Evolutionary conservation across 129 eudicot species (phyloP).

Genomic region (Silybum marianum): DNA sequence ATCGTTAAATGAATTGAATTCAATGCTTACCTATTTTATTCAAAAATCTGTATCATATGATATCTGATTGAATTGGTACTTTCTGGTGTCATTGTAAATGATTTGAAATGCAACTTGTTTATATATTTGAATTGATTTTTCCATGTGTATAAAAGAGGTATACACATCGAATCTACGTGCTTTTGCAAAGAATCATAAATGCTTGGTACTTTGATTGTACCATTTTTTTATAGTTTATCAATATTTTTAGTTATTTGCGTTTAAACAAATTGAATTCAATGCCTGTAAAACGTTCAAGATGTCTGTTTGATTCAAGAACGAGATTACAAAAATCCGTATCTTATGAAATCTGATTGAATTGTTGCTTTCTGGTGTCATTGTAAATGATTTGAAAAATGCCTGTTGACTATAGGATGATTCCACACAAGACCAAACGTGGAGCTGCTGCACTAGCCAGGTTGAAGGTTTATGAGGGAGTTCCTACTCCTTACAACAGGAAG

Average conservation of each 20-base stretch:
- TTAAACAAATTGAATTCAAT: background rate
- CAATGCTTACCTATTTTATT: no score
- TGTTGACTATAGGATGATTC: constrained; percentile 57
- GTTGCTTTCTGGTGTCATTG: background rate
- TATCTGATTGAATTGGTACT: background rate
- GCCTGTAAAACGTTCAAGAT: background rate
- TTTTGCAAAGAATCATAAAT: background rate
- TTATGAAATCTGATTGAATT: background rate
- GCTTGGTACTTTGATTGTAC: background rate
- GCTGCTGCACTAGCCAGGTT: constrained; percentile 83
- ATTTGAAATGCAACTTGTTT: background rate
- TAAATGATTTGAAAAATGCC: background rate
- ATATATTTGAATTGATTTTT: background rate
- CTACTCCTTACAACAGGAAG: constrained; percentile 88
- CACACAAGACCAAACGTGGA: constrained; percentile 90
- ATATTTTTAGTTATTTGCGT: background rate
- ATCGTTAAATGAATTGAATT: no score
- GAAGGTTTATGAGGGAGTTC: constrained; percentile 87
- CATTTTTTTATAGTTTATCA: background rate
- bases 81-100: background rate
- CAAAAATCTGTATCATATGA: background rate
- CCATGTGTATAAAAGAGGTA: background rate
- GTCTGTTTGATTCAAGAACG: background rate
- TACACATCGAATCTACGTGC: background rate
- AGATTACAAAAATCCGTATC: background rate